These are phyloP conservation scores for Spirogloea muscicola DNA, from an alignment of 139 green algal species.

Conservation along the genomic window DNA sequence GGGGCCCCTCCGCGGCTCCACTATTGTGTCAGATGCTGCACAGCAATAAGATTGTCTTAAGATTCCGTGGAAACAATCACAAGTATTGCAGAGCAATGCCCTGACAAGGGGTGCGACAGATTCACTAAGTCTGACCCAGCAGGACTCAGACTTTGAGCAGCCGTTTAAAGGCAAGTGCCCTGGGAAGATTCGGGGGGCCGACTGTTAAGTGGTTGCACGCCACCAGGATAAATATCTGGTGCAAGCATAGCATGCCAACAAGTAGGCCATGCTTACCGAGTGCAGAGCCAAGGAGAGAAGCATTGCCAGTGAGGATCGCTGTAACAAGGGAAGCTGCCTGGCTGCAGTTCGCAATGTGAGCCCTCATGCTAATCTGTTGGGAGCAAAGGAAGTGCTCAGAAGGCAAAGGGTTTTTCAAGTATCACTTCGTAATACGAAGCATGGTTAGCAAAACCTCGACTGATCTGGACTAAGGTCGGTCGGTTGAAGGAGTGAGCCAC, in stretches of 20 bases:
- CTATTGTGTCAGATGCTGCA: conserved; percentile 83
- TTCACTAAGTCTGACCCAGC: neutral
- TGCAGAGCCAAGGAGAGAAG: conserved; percentile 66
- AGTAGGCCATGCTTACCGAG: conserved; percentile 44
- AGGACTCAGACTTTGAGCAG: neutral
- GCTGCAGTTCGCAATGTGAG: conserved; percentile 81
- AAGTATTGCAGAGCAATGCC: neutral
- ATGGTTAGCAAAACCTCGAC: too few relatives aligned
- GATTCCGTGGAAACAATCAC: too few relatives aligned
- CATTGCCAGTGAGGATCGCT: conserved; percentile 75
- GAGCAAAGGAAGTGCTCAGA: too few relatives aligned
- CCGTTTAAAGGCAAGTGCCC: neutral
- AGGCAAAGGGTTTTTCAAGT: too few relatives aligned
- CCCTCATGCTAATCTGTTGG: conserved; percentile 66
- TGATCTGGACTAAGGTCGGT: too few relatives aligned
- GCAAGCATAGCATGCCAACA: neutral
- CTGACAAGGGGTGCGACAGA: neutral
- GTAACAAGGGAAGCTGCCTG: conserved; percentile 80
- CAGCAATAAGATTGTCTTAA: neutral
- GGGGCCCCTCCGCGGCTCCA: conserved; percentile 84
- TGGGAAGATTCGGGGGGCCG: neutral
- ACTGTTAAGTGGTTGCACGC: neutral
- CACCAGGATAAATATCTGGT: neutral
- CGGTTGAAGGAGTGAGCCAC: too few relatives aligned
- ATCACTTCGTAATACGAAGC: too few relatives aligned